Conservation (phyloP, 306 rosid genomes). For the Comarum palustre region DNA sequence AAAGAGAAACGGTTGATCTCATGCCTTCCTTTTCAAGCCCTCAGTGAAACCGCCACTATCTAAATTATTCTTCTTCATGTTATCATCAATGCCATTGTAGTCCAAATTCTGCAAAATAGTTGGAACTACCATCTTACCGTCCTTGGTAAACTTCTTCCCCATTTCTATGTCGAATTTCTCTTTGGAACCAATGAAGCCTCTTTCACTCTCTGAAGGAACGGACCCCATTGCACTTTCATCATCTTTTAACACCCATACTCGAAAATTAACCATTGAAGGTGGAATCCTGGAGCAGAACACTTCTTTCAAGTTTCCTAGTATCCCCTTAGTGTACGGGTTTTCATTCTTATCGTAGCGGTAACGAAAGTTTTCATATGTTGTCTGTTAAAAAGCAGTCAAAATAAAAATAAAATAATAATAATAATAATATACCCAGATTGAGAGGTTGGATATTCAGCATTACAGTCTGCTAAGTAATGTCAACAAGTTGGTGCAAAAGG, state of each 20-base stretch:
- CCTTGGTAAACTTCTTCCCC: slow-evolving; percentile 45
- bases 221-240: slow-evolving; percentile 38
- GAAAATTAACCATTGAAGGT: slow-evolving; percentile 55
- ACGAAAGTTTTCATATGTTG: slow-evolving; percentile 89
- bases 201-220: slow-evolving; percentile 39
- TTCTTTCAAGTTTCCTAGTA: slow-evolving; percentile 53
- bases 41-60: slow-evolving; percentile 41
- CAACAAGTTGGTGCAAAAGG: neutral
- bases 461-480: neutral
- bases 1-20: slow-evolving; percentile 33
- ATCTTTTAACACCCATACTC: slow-evolving; percentile 54
- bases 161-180: slow-evolving; percentile 57
- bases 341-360: slow-evolving; percentile 84
- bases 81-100: slow-evolving; percentile 46
- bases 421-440: neutral
- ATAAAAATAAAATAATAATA: neutral
- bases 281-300: slow-evolving; percentile 70
- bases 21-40: slow-evolving; percentile 36
- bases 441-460: neutral
- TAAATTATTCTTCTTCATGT: slow-evolving; percentile 40
- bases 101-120: slow-evolving; percentile 56
- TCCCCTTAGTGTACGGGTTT: slow-evolving; percentile 63
- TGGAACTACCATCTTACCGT: slow-evolving; percentile 39
- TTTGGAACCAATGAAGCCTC: slow-evolving; percentile 46
- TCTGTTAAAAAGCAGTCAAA: slow-evolving; percentile 42